phyloP scores from a whole-genome alignment of 169 alveolate species.

The Eimeria tenella region DNA sequence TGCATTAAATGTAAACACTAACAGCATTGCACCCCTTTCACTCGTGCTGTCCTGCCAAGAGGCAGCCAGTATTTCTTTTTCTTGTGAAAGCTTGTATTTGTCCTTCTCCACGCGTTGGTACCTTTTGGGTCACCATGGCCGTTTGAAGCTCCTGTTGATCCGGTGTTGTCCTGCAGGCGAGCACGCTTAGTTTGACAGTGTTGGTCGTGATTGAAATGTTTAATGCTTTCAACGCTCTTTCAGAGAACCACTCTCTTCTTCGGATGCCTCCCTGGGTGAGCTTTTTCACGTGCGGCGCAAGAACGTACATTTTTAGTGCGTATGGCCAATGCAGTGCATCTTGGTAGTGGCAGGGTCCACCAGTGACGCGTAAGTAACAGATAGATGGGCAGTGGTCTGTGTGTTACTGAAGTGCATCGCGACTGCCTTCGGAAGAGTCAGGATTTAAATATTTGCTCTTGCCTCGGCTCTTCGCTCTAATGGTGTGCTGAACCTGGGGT shows the following conservation, averaged over 20 bases:
- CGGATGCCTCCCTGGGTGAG: slow-evolving; percentile 97
- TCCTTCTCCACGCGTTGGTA: not conserved
- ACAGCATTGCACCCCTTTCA: no score
- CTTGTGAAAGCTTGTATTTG: no score
- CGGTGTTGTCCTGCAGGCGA: slow-evolving; percentile 86
- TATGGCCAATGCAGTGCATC: not conserved
- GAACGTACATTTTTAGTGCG: not conserved
- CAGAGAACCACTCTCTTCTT: slow-evolving; percentile 97
- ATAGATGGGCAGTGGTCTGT: no score
- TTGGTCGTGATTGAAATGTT: slow-evolving; percentile 98
- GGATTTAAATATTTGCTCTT: no score
- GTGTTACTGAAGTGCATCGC: no score
- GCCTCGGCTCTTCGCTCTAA: no score
- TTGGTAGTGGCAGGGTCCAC: not conserved
- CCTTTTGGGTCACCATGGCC: not conserved
- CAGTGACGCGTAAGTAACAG: no score
- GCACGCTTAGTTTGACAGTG: slow-evolving; percentile 97
- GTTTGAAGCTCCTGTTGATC: not conserved
- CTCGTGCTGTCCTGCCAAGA: no score
- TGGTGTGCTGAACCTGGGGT: not conserved
- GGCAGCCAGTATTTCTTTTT: no score
- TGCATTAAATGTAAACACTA: no score
- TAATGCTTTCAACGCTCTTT: slow-evolving; percentile 98
- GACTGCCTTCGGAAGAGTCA: no score
- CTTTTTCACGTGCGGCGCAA: not conserved